phyloP scores from a whole-genome alignment of 495 filamentous ascomycete genomes.

The Saxispiralis lemnorum region DNA sequence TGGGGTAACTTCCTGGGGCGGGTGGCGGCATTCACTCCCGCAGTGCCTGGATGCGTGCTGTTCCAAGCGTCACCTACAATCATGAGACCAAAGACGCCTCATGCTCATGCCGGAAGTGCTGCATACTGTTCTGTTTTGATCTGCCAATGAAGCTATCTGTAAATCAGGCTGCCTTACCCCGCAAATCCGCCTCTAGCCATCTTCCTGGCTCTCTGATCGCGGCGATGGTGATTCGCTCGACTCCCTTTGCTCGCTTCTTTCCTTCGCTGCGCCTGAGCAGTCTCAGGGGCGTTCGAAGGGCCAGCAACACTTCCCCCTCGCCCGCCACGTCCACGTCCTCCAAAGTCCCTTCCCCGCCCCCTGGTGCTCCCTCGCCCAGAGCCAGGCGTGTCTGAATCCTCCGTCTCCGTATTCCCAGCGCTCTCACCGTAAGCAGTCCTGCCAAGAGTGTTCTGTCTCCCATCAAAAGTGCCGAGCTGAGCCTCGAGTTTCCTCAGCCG shows the following conservation, averaged over 20 bases:
- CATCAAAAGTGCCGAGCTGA: conserved; percentile 39
- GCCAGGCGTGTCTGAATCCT: conserved; percentile 24
- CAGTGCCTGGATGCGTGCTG: too few species aligned
- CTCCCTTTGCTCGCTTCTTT: conserved; percentile 42
- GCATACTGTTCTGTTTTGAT: too few species aligned
- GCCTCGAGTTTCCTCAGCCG: conserved; percentile 46
- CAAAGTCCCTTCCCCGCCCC: conserved; percentile 33
- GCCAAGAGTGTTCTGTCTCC: conserved; percentile 40
- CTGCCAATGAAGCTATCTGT: too few species aligned
- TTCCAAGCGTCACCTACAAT: too few species aligned
- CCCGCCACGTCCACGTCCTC: conserved; percentile 29
- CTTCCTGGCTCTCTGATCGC: conserved; percentile 29
- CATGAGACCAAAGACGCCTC: too few species aligned
- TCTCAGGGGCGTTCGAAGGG: conserved; percentile 38
- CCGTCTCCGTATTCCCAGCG: conserved; percentile 28
- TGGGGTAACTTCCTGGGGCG: too few species aligned
- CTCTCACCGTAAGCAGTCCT: conserved; percentile 44
- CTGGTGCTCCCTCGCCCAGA: conserved; percentile 28
- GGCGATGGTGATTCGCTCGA: conserved; percentile 28
- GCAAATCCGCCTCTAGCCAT: conserved; percentile 28
- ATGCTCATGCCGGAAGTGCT: too few species aligned
- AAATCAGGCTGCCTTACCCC: conserved; percentile 16
- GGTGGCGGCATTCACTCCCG: too few species aligned
- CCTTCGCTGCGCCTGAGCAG: conserved; percentile 37
- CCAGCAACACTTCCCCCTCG: conserved; percentile 41